phyloP scores from a whole-genome alignment of 441 rosid species.

The Populus hybrid region DNA sequence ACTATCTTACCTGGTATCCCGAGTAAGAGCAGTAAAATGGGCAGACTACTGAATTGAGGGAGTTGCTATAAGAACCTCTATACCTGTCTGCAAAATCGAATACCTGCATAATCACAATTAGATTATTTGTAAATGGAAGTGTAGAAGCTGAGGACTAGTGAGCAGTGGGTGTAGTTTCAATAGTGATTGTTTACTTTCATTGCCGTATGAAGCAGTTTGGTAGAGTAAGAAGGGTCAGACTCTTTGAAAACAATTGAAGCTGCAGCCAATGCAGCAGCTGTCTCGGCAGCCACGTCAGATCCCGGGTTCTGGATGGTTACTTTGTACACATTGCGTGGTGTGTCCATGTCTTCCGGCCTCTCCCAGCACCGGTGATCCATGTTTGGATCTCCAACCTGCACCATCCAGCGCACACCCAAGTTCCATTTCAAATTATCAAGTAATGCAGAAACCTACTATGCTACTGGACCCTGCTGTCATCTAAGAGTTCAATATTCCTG shows the following conservation, averaged over 20 bases:
- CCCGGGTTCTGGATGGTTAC: constrained; percentile 60
- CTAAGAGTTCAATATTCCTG: not conserved
- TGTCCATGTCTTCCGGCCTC: constrained; percentile 82
- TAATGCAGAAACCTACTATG: not conserved
- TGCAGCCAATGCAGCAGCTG: constrained; percentile 73
- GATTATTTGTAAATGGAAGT: not conserved
- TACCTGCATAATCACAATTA: constrained; percentile 29
- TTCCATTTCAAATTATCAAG: not conserved
- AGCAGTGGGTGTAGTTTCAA: not conserved
- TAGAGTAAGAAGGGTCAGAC: constrained; percentile 59
- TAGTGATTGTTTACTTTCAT: constrained; percentile 28
- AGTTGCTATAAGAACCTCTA: constrained; percentile 64
- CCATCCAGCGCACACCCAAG: not conserved
- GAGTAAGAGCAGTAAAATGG: constrained; percentile 81
- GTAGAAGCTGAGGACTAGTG: not conserved
- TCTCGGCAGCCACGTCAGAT: constrained; percentile 71
- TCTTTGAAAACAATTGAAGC: constrained; percentile 66
- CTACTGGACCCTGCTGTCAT: not conserved
- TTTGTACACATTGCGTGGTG: constrained; percentile 59
- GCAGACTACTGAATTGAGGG: constrained; percentile 58
- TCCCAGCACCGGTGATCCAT: constrained; percentile 71
- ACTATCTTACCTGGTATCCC: constrained; percentile 46
- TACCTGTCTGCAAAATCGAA: constrained; percentile 63
- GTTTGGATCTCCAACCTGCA: constrained; percentile 70
- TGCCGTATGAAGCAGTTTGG: constrained; percentile 51